Percentiles rank a stretch among this genome's conserved stretches.
phyloP scores from a whole-genome alignment of 2,329 filamentous ascomycete species.

The Colletotrichum cereale region DNA sequence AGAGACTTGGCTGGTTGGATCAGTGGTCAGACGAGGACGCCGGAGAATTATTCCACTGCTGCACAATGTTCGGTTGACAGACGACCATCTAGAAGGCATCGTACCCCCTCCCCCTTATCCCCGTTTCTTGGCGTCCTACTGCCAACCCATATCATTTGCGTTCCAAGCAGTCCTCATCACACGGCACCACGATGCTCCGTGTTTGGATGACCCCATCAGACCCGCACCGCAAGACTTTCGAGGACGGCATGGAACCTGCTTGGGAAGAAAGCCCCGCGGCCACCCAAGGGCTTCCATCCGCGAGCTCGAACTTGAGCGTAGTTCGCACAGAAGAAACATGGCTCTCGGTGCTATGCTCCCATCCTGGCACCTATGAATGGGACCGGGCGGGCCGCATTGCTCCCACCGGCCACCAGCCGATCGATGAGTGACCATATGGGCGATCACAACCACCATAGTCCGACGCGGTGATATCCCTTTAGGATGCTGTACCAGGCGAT shows the following conservation, averaged over 20 bases:
- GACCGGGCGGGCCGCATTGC: not conserved
- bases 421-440: not conserved
- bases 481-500: conserved; percentile 17
- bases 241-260: not conserved
- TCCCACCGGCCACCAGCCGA: not conserved
- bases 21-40: not conserved
- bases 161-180: conserved; percentile 3
- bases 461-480: conserved; percentile 14
- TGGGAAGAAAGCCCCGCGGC: not conserved
- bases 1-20: not conserved
- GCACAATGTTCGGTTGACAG: not conserved
- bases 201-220: not conserved
- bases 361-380: not conserved
- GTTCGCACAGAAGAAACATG: not conserved
- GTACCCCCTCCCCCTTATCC: not conserved
- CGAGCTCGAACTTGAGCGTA: not conserved
- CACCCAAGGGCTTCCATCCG: not conserved
- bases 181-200: conserved; percentile 15
- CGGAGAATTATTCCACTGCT: not conserved
- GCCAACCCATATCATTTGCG: not conserved
- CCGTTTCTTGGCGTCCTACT: not conserved
- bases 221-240: not conserved
- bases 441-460: conserved; percentile 14
- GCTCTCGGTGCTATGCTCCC: not conserved
- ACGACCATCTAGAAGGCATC: not conserved